phyloP scores from a whole-genome alignment of 306 rosid species.

The Lotus japonicus region DNA sequence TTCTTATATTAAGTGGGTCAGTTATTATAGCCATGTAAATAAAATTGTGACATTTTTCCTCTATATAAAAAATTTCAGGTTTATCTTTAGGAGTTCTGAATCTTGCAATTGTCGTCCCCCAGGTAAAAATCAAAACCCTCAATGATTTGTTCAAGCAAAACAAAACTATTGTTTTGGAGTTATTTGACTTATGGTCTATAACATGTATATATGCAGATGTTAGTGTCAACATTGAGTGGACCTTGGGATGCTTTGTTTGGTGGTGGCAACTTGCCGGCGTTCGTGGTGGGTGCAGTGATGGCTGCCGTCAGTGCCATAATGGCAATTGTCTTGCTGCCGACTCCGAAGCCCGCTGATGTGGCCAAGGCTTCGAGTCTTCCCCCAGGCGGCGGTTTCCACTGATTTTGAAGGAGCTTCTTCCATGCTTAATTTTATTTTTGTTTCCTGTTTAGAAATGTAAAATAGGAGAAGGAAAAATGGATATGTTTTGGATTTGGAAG shows the following conservation, averaged over 20 bases:
- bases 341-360: constrained; percentile 33
- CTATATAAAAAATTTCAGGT: constrained; percentile 32
- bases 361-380: neutral
- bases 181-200: no score
- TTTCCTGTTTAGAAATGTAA: no score
- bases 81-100: constrained; percentile 78
- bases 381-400: constrained; percentile 21
- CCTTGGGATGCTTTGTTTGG: constrained; percentile 62
- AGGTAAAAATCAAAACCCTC: constrained; percentile 28
- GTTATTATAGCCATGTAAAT: no score
- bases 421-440: neutral
- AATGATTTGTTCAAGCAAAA: no score
- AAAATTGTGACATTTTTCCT: no score
- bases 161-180: no score
- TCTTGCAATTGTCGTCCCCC: constrained; percentile 70
- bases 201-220: constrained; percentile 27
- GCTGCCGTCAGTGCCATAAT: constrained; percentile 37
- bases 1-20: no score
- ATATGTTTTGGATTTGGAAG: neutral
- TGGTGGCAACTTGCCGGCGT: constrained; percentile 77
- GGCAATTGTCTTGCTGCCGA: constrained; percentile 45
- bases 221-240: constrained; percentile 51
- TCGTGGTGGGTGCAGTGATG: constrained; percentile 47
- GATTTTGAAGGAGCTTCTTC: neutral
- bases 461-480: neutral